Percentiles rank a stretch among this genome's conserved stretches.
These are phyloP conservation scores for Aplosporella prunicola DNA, from an alignment of 2,329 filamentous ascomycete genomes.

Conservation along the genomic window DNA sequence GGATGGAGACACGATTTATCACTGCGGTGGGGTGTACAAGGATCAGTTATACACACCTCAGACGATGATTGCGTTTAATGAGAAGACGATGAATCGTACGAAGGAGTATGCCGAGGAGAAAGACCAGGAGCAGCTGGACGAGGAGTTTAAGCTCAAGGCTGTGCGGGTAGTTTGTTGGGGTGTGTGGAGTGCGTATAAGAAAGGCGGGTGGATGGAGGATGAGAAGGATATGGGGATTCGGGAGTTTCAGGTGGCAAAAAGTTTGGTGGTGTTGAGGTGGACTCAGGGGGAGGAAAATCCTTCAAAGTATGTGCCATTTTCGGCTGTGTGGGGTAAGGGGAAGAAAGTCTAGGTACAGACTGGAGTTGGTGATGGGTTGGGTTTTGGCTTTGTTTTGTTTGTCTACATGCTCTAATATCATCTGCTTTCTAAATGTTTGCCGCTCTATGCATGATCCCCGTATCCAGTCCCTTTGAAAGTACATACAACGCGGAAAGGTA, in stretches of 20 bases:
- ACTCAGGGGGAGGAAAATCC: not conserved
- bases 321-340: too few species aligned
- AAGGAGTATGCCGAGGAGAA: not conserved
- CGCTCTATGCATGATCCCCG: conserved; percentile 17
- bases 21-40: not conserved
- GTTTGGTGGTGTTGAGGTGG: not conserved
- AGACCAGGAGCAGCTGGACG: not conserved
- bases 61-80: conserved; percentile 3
- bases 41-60: not conserved
- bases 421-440: too few species aligned
- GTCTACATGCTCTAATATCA: not conserved
- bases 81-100: not conserved
- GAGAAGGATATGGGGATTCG: conserved; percentile 2
- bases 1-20: conserved; percentile 2
- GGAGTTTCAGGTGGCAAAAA: not conserved
- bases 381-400: not conserved
- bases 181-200: conserved; percentile 2
- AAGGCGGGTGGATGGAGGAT: not conserved
- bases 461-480: conserved; percentile 34
- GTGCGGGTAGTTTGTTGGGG: not conserved
- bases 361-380: too few species aligned
- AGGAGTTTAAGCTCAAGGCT: not conserved
- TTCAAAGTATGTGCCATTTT: too few species aligned
- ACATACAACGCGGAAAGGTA: conserved; percentile 38
- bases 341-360: too few species aligned